phyloP scores from a whole-genome alignment of 192 early-diverging fungal species.

The Mortierella hygrophila region DNA sequence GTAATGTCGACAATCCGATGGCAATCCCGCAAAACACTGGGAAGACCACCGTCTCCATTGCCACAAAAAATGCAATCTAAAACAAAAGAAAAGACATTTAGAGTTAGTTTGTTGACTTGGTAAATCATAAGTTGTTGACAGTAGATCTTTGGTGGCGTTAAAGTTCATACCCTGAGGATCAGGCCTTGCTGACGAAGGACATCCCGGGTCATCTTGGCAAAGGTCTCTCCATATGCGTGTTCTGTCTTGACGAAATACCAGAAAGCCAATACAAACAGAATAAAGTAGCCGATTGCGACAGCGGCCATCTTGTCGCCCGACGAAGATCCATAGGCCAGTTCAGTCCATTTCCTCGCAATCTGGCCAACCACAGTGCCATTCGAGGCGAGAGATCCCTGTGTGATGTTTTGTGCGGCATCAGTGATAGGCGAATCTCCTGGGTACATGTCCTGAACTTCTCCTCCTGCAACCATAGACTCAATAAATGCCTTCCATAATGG shows the following conservation, averaged over 20 bases:
- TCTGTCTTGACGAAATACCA: constrained; percentile 62
- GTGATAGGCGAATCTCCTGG: neutral
- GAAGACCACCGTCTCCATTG: constrained; percentile 88
- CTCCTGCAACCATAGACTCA: neutral
- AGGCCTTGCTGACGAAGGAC: constrained; percentile 66
- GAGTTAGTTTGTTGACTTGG: constrained; percentile 8
- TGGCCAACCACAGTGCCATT: constrained; percentile 8
- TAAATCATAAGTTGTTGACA: neutral
- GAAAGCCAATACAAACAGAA: constrained; percentile 61
- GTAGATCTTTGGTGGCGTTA: neutral
- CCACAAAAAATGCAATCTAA: constrained; percentile 85
- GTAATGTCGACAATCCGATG: constrained; percentile 83
- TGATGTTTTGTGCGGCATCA: neutral
- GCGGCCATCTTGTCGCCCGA: constrained; percentile 70
- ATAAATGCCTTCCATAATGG: constrained; percentile 23
- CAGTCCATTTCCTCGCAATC: constrained; percentile 58
- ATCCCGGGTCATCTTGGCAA: constrained; percentile 56
- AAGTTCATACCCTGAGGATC: constrained; percentile 65
- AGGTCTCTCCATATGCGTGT: constrained; percentile 61
- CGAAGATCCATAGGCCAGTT: constrained; percentile 61
- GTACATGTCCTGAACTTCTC: neutral
- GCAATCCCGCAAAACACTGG: constrained; percentile 90
- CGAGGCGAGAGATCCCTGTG: neutral
- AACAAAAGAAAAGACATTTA: neutral
- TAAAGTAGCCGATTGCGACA: constrained; percentile 71